Conservation (phyloP, 305 asterid genomes). For the Fraxinus dipetala region DNA sequence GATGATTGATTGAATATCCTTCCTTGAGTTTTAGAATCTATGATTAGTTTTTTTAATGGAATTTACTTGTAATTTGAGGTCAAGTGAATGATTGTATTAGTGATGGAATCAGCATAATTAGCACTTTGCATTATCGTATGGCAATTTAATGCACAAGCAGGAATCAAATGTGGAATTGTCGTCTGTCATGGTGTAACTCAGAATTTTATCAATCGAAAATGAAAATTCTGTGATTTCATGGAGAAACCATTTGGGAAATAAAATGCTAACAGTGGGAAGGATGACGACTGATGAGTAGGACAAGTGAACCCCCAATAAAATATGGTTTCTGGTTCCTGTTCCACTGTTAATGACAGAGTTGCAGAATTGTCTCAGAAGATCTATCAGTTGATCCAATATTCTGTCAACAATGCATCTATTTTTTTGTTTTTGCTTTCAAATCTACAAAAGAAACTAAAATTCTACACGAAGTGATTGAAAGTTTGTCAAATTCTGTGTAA, state of each 20-base stretch:
- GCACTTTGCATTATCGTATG: background rate
- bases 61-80: background rate
- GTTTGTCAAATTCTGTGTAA: background rate
- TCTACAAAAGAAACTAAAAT: background rate
- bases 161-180: background rate
- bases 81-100: background rate
- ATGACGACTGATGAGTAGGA: background rate
- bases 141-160: background rate
- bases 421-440: background rate
- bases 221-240: background rate
- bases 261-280: background rate
- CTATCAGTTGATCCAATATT: background rate
- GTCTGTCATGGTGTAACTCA: background rate
- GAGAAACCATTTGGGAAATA: background rate
- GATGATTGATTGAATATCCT: background rate
- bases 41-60: background rate
- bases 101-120: background rate
- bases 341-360: background rate
- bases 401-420: background rate
- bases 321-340: background rate
- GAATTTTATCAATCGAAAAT: background rate
- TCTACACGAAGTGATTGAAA: background rate
- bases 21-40: background rate
- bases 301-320: background rate
- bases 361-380: background rate